Conservation (phyloP, 257 asterid species). For the Petunia axillaris region DNA sequence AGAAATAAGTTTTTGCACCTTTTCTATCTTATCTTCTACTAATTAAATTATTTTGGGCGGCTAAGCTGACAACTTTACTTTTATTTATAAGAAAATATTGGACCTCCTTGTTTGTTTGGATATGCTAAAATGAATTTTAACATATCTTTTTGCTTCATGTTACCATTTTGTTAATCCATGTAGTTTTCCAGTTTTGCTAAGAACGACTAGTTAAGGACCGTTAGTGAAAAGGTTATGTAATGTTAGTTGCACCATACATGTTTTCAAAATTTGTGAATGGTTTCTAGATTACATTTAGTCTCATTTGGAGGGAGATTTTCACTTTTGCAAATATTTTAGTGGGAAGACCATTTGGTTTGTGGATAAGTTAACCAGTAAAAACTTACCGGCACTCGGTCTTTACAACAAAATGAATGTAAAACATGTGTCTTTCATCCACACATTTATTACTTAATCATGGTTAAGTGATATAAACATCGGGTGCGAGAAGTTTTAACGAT, state of each 20-base stretch:
- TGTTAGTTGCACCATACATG: background rate
- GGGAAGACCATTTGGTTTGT: too few species aligned
- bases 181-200: conserved; percentile 2
- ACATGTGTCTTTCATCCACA: too few species aligned
- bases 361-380: too few species aligned
- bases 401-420: too few species aligned
- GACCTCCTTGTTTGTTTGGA: conserved; percentile 7
- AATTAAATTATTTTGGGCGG: conserved; percentile 53
- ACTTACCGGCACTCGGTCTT: too few species aligned
- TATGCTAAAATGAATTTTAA: conserved; percentile 6
- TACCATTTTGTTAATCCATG: background rate
- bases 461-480: too few species aligned
- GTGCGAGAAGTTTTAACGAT: too few species aligned
- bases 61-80: conserved; percentile 23
- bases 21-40: conserved; percentile 45
- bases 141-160: background rate
- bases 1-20: conserved; percentile 27
- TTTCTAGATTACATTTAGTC: background rate
- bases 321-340: background rate
- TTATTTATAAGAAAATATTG: background rate
- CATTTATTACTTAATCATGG: too few species aligned
- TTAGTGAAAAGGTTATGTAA: background rate
- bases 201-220: background rate
- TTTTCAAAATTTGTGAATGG: background rate
- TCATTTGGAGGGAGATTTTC: background rate